phyloP scores from a whole-genome alignment of 163 green algal species.

The Scenedesmus sp. region DNA sequence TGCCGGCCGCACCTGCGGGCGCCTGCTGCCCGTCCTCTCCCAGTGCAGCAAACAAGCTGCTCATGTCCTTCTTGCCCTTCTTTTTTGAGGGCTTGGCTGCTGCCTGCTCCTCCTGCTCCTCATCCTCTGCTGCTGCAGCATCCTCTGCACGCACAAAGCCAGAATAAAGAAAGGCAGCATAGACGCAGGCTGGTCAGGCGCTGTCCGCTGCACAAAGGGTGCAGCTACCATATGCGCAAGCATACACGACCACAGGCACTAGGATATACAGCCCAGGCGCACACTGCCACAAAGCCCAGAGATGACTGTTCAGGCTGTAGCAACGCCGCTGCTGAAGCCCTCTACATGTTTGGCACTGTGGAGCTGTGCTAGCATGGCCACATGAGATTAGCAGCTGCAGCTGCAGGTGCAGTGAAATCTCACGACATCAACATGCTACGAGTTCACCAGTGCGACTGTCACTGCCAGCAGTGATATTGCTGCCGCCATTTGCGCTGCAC shows the following conservation, averaged over 20 bases:
- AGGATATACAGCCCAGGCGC: neutral
- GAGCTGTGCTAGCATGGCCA: neutral
- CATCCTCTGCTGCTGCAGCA: conserved; percentile 49
- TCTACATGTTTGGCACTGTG: neutral
- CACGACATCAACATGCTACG: no score
- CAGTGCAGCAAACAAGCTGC: conserved; percentile 72
- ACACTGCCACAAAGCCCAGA: neutral
- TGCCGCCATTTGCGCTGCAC: neutral
- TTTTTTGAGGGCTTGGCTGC: conserved; percentile 50
- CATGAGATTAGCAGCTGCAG: neutral
- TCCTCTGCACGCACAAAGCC: conserved; percentile 52
- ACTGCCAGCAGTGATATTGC: neutral
- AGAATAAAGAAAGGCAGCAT: neutral
- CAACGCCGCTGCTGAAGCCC: neutral
- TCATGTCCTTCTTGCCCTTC: conserved; percentile 67
- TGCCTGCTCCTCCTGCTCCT: conserved; percentile 49
- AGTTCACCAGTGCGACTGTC: neutral
- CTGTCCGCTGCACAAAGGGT: neutral
- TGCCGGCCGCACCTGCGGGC: neutral
- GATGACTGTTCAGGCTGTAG: neutral
- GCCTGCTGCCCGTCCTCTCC: conserved; percentile 34
- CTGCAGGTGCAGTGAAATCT: neutral
- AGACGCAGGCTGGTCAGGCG: neutral
- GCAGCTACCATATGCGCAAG: neutral
- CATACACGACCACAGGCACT: neutral